Evolutionary conservation across 2,329 filamentous ascomycete genomes (phyloP).

Genomic region (Fusarium austroafricanum): DNA sequence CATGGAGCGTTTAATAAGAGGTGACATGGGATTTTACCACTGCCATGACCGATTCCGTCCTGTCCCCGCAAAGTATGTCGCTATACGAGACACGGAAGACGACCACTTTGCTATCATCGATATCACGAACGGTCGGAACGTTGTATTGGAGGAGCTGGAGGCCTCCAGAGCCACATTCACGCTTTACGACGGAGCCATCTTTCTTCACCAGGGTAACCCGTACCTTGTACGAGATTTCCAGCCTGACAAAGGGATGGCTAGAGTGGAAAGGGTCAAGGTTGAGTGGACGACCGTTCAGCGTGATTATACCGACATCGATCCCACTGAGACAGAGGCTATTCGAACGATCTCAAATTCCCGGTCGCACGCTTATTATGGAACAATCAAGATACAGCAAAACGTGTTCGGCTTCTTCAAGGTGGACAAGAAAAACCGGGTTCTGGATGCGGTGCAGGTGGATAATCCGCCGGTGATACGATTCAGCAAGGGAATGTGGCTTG

Average conservation of each 20-base stretch:
- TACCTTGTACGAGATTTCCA: slow-evolving; percentile 93
- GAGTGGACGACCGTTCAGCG: slow-evolving; percentile 96
- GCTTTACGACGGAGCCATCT: slow-evolving; percentile 96
- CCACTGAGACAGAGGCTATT: slow-evolving; percentile 90
- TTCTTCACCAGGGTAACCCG: slow-evolving; percentile 92
- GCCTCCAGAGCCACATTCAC: slow-evolving; percentile 95
- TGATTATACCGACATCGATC: slow-evolving; percentile 94
- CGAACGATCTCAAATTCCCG: slow-evolving; percentile 72
- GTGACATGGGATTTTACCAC: slow-evolving; percentile 86
- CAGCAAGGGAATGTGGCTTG: slow-evolving; percentile 95
- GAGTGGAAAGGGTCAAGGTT: slow-evolving; percentile 88
- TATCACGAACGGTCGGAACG: slow-evolving; percentile 82
- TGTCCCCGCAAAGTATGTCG: slow-evolving; percentile 82
- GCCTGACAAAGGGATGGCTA: slow-evolving; percentile 82
- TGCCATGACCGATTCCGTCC: slow-evolving; percentile 90
- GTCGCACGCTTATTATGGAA: slow-evolving; percentile 83
- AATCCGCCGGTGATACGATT: slow-evolving; percentile 89
- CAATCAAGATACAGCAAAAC: slow-evolving; percentile 85
- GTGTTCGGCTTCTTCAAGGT: slow-evolving; percentile 98
- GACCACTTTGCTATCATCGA: slow-evolving; percentile 96
- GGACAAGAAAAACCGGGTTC: slow-evolving; percentile 84
- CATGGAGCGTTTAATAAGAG: slow-evolving; percentile 76
- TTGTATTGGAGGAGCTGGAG: slow-evolving; percentile 94
- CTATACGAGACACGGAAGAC: slow-evolving; percentile 88
- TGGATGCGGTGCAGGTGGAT: slow-evolving; percentile 93